A percentile compares a stretch with the other conserved stretches of the same genome.
These are phyloP conservation scores for Gentiana straminea DNA, from an alignment of 257 asterid species.

Conservation along the genomic window DNA sequence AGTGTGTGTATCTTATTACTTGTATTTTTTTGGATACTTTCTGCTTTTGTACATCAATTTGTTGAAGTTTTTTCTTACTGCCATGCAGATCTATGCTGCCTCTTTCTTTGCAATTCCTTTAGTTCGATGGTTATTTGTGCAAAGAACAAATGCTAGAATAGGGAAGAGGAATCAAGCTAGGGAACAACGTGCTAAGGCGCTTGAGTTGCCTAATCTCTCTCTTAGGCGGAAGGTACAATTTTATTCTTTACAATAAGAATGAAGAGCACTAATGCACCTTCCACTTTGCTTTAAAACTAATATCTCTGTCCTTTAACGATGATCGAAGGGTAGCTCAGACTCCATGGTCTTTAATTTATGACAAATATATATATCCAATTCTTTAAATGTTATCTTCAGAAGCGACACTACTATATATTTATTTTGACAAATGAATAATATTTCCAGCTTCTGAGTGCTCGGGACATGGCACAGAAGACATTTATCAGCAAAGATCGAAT, in stretches of 20 bases:
- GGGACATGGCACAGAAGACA: slow-evolving; percentile 90
- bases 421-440: background rate
- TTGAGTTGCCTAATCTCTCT: slow-evolving; percentile 69
- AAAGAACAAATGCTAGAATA: slow-evolving; percentile 54
- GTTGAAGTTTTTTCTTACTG: slow-evolving; percentile 1
- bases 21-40: background rate
- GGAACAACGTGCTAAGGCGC: slow-evolving; percentile 50
- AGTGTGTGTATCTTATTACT: no score
- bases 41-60: background rate
- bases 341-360: no score
- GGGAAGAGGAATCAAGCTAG: slow-evolving; percentile 60
- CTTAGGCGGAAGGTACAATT: slow-evolving; percentile 68
- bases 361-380: no score
- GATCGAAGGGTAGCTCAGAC: no score
- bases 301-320: no score
- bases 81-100: slow-evolving; percentile 84
- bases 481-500: slow-evolving; percentile 76
- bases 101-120: slow-evolving; percentile 91
- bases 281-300: no score
- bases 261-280: no score
- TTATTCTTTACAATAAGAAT: no score
- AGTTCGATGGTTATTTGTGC: slow-evolving; percentile 64
- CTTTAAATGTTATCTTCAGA: no score
- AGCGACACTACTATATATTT: no score
- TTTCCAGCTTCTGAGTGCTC: slow-evolving; percentile 75